Percentiles rank a stretch among this genome's conserved stretches.
Conservation (phyloP, 2,329 filamentous ascomycete species). For the Rasamsonia emersonii region DNA sequence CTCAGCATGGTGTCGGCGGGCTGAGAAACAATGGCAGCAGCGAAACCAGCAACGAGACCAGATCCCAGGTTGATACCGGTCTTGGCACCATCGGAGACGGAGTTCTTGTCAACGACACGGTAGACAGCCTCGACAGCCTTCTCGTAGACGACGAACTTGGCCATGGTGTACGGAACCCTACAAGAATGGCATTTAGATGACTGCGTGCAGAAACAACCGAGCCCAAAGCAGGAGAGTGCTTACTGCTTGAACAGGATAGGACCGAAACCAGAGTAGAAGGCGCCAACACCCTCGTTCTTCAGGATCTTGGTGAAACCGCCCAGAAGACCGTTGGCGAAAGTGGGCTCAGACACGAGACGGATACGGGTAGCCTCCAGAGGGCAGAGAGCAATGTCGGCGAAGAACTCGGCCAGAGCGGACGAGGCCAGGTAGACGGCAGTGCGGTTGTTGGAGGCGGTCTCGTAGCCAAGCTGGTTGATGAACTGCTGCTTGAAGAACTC, state of each 20-base stretch:
- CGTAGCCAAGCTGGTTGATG: constrained; percentile 71
- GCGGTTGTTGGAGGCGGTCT: constrained; percentile 68
- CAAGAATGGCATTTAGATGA: constrained; percentile 16
- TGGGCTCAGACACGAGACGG: constrained; percentile 81
- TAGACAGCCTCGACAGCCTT: constrained; percentile 73
- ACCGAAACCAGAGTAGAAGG: constrained; percentile 87
- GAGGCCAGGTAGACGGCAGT: constrained; percentile 71
- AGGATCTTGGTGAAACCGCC: constrained; percentile 75
- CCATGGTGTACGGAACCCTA: constrained; percentile 86
- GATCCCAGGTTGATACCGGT: constrained; percentile 77
- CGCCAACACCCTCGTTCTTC: constrained; percentile 71
- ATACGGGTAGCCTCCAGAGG: constrained; percentile 90
- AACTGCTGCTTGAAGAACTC: constrained; percentile 93
- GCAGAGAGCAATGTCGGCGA: constrained; percentile 63
- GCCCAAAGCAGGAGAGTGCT: constrained; percentile 20
- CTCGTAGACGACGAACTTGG: constrained; percentile 92
- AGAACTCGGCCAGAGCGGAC: constrained; percentile 54
- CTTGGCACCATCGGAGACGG: constrained; percentile 59
- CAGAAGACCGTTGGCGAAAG: constrained; percentile 71
- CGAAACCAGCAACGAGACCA: constrained; percentile 79
- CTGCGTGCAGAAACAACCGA: background rate
- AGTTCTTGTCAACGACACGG: constrained; percentile 60
- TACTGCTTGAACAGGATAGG: constrained; percentile 79
- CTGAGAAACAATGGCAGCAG: constrained; percentile 78
- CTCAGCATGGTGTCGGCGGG: constrained; percentile 88